Conservation (phyloP, 2,329 filamentous ascomycete species). For the Geosmithia putterillii region DNA sequence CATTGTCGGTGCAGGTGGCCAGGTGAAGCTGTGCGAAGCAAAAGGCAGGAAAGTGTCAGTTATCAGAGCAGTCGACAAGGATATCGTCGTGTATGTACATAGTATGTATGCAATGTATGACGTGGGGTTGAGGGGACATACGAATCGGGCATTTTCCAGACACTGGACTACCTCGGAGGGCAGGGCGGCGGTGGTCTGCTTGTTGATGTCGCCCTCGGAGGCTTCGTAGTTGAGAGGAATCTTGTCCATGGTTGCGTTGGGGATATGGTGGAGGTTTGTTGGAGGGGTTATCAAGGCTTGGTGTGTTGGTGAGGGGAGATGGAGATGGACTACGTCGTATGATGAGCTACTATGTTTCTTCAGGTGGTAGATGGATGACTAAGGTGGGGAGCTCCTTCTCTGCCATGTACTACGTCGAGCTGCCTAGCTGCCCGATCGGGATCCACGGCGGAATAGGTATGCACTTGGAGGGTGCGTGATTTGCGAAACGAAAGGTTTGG, state of each 20-base stretch:
- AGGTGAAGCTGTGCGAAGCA: conserved; percentile 88
- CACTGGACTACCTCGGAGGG: conserved; percentile 82
- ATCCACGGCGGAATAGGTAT: background rate
- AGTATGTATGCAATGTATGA: too few relatives aligned
- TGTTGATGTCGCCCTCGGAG: conserved; percentile 61
- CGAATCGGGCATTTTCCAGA: conserved; percentile 88
- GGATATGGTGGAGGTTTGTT: background rate
- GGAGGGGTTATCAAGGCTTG: too few relatives aligned
- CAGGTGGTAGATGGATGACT: conserved; percentile 1
- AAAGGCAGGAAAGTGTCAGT: too few relatives aligned
- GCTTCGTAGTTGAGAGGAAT: conserved; percentile 65
- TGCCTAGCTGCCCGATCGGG: background rate
- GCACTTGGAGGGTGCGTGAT: too few relatives aligned
- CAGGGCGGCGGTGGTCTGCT: conserved; percentile 54
- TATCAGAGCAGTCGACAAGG: too few relatives aligned
- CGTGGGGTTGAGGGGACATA: conserved; percentile 30
- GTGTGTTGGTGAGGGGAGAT: background rate
- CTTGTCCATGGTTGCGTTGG: conserved; percentile 27
- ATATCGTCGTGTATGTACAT: too few relatives aligned
- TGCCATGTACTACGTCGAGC: background rate
- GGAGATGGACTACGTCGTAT: background rate
- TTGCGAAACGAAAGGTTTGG: too few relatives aligned
- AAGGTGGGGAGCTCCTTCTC: conserved; percentile 2
- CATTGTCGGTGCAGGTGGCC: conserved; percentile 72
- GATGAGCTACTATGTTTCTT: too few relatives aligned